Percentiles rank a stretch among this genome's conserved stretches.
Conservation (phyloP, 208 protist genomes). For the Plasmodiophora brassicae region DNA sequence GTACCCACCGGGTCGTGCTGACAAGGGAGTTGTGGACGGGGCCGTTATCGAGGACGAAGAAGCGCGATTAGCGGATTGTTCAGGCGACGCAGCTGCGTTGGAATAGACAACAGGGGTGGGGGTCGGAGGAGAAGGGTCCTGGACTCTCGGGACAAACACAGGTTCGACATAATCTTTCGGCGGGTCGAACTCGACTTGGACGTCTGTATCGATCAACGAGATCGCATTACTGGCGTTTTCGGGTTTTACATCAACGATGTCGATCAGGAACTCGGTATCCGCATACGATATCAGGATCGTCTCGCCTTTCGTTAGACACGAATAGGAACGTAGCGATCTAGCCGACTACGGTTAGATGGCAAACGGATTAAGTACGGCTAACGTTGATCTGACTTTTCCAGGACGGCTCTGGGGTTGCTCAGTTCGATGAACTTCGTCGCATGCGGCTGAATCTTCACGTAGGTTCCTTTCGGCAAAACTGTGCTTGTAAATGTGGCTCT, state of each 20-base stretch:
- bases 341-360: no score
- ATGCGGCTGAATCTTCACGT: conserved; percentile 17
- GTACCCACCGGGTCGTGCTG: neutral
- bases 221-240: neutral
- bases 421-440: neutral
- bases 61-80: neutral
- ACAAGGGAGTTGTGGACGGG: neutral
- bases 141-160: no score
- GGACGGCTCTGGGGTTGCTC: conserved; percentile 10
- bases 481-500: neutral
- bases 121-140: neutral
- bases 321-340: neutral
- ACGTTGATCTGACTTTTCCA: no score
- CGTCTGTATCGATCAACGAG: conserved; percentile 1
- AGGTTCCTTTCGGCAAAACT: neutral
- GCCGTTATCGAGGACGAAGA: neutral
- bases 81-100: neutral
- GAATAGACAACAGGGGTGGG: neutral
- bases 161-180: conserved; percentile 17
- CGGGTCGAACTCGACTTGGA: conserved; percentile 2
- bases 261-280: neutral
- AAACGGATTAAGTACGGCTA: no score
- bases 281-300: neutral
- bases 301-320: conserved; percentile 1
- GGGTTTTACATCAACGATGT: neutral